Evolutionary conservation across 139 green algal genomes (phyloP).

Genomic region (Coelastrella sp.): DNA sequence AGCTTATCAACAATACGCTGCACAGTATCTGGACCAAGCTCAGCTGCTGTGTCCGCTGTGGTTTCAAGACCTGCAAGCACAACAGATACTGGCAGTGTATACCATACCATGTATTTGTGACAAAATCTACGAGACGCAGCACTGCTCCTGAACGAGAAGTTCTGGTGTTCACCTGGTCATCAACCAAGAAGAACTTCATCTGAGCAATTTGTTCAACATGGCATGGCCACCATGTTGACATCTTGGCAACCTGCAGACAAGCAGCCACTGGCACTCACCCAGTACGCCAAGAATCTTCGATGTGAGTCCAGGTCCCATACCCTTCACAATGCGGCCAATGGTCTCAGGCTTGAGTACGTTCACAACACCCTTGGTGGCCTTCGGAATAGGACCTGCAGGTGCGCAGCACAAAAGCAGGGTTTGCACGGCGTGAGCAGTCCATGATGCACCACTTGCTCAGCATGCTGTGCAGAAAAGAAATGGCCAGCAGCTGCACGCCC

Average conservation of each 20-base stretch:
- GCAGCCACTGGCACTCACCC: constrained; percentile 4
- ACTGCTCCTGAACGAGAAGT: too few relatives aligned
- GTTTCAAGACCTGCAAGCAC: constrained; percentile 37
- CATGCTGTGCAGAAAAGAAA: too few relatives aligned
- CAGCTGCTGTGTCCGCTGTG: constrained; percentile 47
- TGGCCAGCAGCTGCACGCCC: too few relatives aligned
- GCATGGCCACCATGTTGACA: too few relatives aligned
- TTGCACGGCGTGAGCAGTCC: background rate
- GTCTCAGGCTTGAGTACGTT: constrained; percentile 10
- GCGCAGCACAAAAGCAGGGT: background rate
- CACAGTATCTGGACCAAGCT: constrained; percentile 35
- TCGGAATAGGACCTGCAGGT: constrained; percentile 13
- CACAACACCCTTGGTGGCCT: constrained; percentile 37
- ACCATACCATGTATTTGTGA: too few relatives aligned
- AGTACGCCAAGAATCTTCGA: constrained; percentile 24
- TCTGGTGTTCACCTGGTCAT: too few relatives aligned
- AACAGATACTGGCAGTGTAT: background rate
- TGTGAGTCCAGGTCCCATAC: constrained; percentile 35
- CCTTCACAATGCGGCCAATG: constrained; percentile 39
- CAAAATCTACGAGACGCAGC: too few relatives aligned
- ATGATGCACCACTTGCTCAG: background rate
- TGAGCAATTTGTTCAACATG: too few relatives aligned
- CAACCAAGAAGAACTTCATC: too few relatives aligned
- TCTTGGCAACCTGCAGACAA: constrained; percentile 1
- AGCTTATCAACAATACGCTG: constrained; percentile 37